phyloP scores from a whole-genome alignment of 202 grass and related monocot species.

The Digitaria exilis region DNA sequence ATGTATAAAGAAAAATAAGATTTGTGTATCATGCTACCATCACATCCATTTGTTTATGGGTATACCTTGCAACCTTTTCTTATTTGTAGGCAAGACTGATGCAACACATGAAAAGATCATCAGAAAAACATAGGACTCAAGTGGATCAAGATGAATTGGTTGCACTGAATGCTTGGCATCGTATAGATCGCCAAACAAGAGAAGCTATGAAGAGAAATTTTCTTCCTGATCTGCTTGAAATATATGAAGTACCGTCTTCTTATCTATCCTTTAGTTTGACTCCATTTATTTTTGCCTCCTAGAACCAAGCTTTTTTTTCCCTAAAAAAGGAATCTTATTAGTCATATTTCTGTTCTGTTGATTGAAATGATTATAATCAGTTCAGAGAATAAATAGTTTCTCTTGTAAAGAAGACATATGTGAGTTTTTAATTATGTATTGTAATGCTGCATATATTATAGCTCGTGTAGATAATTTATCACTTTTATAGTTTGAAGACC shows the following conservation, averaged over 20 bases:
- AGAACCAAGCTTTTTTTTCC: neutral
- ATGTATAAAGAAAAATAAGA: slow-evolving; percentile 5
- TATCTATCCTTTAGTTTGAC: neutral
- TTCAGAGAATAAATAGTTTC: neutral
- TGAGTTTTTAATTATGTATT: neutral
- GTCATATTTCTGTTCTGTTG: neutral
- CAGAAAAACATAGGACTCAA: slow-evolving; percentile 50
- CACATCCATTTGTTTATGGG: neutral
- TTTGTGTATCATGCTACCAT: neutral
- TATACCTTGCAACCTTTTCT: neutral
- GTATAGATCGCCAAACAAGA: slow-evolving; percentile 72
- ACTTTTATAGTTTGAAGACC: neutral
- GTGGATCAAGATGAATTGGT: slow-evolving; percentile 52
- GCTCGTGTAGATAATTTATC: neutral
- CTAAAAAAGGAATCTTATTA: neutral
- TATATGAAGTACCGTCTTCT: slow-evolving; percentile 58
- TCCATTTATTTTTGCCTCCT: neutral
- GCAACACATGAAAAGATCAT: slow-evolving; percentile 42
- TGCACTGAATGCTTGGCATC: slow-evolving; percentile 70
- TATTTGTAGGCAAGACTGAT: slow-evolving; percentile 64
- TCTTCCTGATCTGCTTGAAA: slow-evolving; percentile 60
- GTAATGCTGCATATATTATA: neutral
- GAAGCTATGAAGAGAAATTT: slow-evolving; percentile 67
- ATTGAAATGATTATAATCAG: neutral
- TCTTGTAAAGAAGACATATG: neutral